Evolutionary conservation across 23 red algal species (phyloP).

Genomic region (Chondrus crispus): DNA sequence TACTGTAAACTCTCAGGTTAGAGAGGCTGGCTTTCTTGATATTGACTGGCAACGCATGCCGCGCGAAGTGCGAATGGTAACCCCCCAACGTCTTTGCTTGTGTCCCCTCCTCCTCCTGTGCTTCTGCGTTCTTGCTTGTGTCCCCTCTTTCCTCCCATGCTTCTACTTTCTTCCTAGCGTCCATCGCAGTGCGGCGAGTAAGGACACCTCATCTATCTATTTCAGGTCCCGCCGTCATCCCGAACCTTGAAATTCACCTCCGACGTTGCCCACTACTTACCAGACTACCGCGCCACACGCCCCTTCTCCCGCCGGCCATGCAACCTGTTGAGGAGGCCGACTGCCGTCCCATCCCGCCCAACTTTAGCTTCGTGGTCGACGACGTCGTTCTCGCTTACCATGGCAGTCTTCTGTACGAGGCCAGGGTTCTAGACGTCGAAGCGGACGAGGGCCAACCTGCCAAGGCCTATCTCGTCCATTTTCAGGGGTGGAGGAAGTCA

Average conservation of each 20-base stretch:
- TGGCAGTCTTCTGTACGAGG: constrained; percentile 76
- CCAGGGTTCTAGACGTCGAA: constrained; percentile 52
- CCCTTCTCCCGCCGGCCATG: not conserved
- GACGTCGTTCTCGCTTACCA: constrained; percentile 73
- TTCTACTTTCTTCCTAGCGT: no score
- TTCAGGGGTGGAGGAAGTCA: constrained; percentile 73
- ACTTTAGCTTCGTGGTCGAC: constrained; percentile 38
- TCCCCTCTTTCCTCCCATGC: no score
- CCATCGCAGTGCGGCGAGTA: no score
- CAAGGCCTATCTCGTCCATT: constrained; percentile 62
- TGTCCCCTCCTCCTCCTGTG: no score
- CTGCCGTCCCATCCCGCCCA: constrained; percentile 16
- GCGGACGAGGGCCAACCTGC: not conserved
- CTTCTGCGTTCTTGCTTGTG: no score
- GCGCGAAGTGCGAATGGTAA: no score
- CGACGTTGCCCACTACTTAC: not conserved
- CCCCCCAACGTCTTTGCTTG: no score
- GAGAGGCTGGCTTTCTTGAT: no score
- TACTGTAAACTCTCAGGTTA: no score
- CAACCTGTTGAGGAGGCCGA: not conserved
- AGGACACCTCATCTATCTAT: not conserved
- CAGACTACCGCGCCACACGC: not conserved
- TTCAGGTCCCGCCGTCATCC: not conserved
- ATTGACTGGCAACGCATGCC: no score
- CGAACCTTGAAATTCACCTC: not conserved